Percentiles rank a stretch among this genome's conserved stretches.
Evolutionary conservation across 768 basidiomycete species (phyloP).

Genomic region (Clavulina sp.): DNA sequence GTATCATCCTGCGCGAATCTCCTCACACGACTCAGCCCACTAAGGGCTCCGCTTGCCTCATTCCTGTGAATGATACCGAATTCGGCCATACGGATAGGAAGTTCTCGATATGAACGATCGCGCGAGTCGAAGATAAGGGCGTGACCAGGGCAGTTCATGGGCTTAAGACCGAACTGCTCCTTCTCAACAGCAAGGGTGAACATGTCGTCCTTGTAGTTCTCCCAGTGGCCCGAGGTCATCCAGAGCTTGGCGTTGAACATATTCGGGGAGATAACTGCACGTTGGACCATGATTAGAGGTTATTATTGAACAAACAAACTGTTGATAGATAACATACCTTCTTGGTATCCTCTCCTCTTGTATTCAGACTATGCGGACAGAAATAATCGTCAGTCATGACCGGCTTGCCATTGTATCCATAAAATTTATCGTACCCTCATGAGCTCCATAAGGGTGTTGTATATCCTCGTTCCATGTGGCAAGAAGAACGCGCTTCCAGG

Average conservation of each 20-base stretch:
- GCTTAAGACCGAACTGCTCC: constrained; percentile 89
- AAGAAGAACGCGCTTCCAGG: constrained; percentile 95
- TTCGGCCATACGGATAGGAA: constrained; percentile 95
- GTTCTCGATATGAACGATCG: constrained; percentile 85
- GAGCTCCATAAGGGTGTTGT: constrained; percentile 80
- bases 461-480: constrained; percentile 92
- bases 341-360: constrained; percentile 87
- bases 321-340: constrained; percentile 51
- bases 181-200: constrained; percentile 89
- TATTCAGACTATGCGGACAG: constrained; percentile 84
- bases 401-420: constrained; percentile 5
- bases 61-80: constrained; percentile 96
- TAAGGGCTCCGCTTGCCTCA: constrained; percentile 86
- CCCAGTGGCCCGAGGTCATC: constrained; percentile 97
- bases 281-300: background rate
- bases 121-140: constrained; percentile 89
- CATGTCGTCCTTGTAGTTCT: constrained; percentile 98
- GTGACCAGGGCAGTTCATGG: constrained; percentile 99
- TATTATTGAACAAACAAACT: background rate
- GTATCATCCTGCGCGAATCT: constrained; percentile 97
- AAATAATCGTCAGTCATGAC: constrained; percentile 2
- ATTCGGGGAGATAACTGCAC: constrained; percentile 85
- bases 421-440: constrained; percentile 48
- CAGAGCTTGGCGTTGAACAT: constrained; percentile 94
- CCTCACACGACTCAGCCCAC: constrained; percentile 82